Conservation (phyloP, 2,329 filamentous ascomycete genomes). For the Hyphodiscus sp. region DNA sequence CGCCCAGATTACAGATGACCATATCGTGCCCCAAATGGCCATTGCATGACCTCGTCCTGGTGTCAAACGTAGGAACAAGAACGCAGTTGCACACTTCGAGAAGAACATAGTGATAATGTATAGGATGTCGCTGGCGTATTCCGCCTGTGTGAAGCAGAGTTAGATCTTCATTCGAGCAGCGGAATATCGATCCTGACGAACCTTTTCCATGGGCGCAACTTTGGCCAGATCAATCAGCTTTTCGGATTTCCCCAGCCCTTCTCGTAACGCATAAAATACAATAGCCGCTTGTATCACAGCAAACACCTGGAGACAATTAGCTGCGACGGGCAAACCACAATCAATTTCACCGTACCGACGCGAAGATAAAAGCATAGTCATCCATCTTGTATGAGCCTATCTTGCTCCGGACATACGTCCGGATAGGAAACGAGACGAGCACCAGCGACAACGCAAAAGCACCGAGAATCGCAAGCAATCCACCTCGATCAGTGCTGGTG, state of each 20-base stretch:
- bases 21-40: conserved; percentile 32
- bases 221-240: conserved; percentile 19
- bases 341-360: conserved; percentile 25
- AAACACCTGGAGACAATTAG: conserved; percentile 23
- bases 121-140: conserved; percentile 35
- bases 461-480: conserved; percentile 34
- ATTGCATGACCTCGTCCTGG: conserved; percentile 35
- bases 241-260: conserved; percentile 34
- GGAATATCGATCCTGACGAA: background rate
- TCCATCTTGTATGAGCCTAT: conserved; percentile 27
- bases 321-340: background rate
- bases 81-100: conserved; percentile 36
- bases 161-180: conserved; percentile 19
- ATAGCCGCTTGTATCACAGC: conserved; percentile 32
- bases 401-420: conserved; percentile 33
- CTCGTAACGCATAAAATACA: conserved; percentile 32
- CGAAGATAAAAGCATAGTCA: conserved; percentile 31
- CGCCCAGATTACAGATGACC: conserved; percentile 31
- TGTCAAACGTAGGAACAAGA: conserved; percentile 40
- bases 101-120: conserved; percentile 36
- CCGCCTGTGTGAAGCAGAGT: conserved; percentile 20
- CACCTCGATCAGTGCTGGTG: conserved; percentile 33
- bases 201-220: conserved; percentile 2
- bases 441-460: conserved; percentile 33
- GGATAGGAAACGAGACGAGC: conserved; percentile 33